phyloP scores from a whole-genome alignment of 805 yeast species.

The Starmerella vitae region DNA sequence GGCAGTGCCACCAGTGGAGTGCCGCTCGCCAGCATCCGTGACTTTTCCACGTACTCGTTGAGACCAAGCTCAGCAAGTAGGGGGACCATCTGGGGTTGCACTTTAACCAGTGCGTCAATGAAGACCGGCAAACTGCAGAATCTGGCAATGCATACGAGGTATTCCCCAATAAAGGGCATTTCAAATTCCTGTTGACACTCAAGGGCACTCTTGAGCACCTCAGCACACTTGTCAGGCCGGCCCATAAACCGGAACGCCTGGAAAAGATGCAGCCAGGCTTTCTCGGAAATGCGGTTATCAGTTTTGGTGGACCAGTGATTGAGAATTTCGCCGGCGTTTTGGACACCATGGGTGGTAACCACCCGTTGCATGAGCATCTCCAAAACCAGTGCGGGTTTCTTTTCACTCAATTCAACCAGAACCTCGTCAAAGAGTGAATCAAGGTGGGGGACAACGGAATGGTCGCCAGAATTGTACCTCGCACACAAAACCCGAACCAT shows the following conservation, averaged over 20 bases:
- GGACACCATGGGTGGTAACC: constrained; percentile 21
- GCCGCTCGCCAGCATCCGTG: not conserved
- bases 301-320: constrained; percentile 13
- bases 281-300: constrained; percentile 18
- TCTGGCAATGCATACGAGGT: constrained; percentile 19
- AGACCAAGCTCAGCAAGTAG: constrained; percentile 16
- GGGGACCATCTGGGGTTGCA: constrained; percentile 17
- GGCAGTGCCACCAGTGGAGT: not conserved
- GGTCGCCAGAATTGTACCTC: not conserved
- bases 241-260: constrained; percentile 23
- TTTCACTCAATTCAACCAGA: constrained; percentile 8
- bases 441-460: constrained; percentile 2
- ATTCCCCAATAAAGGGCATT: constrained; percentile 20
- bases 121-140: constrained; percentile 18
- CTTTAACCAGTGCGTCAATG: constrained; percentile 10
- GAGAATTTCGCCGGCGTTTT: constrained; percentile 18
- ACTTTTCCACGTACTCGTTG: not conserved
- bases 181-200: constrained; percentile 12
- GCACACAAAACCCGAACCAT: constrained; percentile 11
- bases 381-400: constrained; percentile 12
- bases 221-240: constrained; percentile 22
- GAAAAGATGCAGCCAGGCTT: constrained; percentile 20
- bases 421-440: constrained; percentile 13
- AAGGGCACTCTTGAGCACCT: constrained; percentile 17
- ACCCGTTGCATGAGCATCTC: constrained; percentile 21